These are phyloP conservation scores for Fraxinus pennsylvanica DNA, from an alignment of 257 asterid genomes.

Conservation along the genomic window DNA sequence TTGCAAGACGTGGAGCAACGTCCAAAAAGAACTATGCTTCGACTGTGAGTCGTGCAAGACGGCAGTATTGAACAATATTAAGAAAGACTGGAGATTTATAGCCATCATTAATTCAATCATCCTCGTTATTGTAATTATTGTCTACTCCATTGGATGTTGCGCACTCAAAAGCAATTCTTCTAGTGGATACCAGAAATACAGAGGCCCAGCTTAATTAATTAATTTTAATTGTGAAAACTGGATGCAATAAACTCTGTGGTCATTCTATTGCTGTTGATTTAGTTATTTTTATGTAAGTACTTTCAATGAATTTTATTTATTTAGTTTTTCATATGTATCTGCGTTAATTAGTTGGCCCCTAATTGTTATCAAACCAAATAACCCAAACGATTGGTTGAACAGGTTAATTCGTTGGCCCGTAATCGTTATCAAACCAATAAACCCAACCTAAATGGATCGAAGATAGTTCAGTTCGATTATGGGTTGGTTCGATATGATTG, in stretches of 20 bases:
- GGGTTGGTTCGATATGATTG: no score
- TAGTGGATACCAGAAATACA: background rate
- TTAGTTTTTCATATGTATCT: background rate
- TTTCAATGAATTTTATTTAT: background rate
- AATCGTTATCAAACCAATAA: no score
- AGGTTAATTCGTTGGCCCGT: no score
- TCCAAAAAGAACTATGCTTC: conserved; percentile 52
- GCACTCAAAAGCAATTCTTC: conserved; percentile 52
- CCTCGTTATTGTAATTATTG: conserved; percentile 30
- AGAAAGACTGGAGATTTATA: conserved; percentile 54
- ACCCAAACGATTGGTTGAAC: no score
- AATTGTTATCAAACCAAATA: no score
- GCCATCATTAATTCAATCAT: conserved; percentile 39
- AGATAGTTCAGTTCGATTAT: no score
- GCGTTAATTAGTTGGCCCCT: no score
- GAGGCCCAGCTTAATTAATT: background rate
- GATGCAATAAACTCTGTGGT: background rate
- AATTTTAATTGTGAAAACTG: background rate
- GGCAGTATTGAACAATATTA: conserved; percentile 37
- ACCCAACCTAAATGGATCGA: no score
- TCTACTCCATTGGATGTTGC: conserved; percentile 68
- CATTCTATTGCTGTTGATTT: background rate
- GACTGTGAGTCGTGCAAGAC: conserved; percentile 61
- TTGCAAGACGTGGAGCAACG: conserved; percentile 63
- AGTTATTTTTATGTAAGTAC: background rate